Evolutionary conservation across 2,329 filamentous ascomycete species (phyloP).

Genomic region (Penicillium psychrosexuale): DNA sequence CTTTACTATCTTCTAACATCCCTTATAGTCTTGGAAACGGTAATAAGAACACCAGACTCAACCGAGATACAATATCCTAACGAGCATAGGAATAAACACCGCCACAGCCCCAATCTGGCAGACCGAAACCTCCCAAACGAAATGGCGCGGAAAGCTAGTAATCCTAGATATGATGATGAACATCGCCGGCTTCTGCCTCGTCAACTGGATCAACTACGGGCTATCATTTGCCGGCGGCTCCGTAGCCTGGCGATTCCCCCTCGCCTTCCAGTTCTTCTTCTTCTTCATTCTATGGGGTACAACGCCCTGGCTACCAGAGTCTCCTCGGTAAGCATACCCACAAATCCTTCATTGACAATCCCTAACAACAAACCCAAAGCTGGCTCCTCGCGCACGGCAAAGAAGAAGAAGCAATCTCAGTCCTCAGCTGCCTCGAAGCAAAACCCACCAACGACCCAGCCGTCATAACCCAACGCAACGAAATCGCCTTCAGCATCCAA

Average conservation of each 20-base stretch:
- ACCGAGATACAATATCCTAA: neutral
- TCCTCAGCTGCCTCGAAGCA: conserved; percentile 5
- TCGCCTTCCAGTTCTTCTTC: conserved; percentile 51
- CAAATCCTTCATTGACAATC: too few species aligned
- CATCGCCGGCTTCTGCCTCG: conserved; percentile 49
- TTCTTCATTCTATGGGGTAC: conserved; percentile 45
- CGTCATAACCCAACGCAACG: conserved; percentile 42
- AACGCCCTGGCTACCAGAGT: conserved; percentile 28
- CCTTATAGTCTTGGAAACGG: neutral
- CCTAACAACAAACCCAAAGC: conserved; percentile 10
- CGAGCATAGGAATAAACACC: too few species aligned
- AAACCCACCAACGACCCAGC: conserved; percentile 42
- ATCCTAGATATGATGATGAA: conserved; percentile 49
- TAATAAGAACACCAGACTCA: neutral
- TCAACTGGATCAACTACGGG: conserved; percentile 51
- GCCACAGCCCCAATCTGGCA: conserved; percentile 52
- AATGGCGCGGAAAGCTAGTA: conserved; percentile 44
- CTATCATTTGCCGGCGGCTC: conserved; percentile 45
- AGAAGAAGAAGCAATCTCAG: conserved; percentile 5
- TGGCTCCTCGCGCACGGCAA: conserved; percentile 35
- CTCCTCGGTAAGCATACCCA: conserved; percentile 27
- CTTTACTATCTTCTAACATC: conserved; percentile 26
- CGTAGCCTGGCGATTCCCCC: conserved; percentile 44
- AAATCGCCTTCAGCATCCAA: conserved; percentile 49
- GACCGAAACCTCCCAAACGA: conserved; percentile 46